Conservation (phyloP, 495 filamentous ascomycete species). For the Lepidopterella palustris region DNA sequence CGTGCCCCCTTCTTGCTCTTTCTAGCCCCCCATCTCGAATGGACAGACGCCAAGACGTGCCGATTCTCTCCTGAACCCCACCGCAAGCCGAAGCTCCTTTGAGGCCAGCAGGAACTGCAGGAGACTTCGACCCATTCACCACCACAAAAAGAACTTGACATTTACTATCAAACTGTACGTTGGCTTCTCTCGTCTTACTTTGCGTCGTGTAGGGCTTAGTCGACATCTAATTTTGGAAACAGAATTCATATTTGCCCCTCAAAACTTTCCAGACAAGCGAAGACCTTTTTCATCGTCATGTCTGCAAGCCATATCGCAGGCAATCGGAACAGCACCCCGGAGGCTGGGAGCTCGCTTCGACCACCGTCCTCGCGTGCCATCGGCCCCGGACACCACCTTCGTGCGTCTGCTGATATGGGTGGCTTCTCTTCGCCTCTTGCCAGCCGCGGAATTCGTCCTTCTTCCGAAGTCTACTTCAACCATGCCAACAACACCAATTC, state of each 20-base stretch:
- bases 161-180: slow-evolving; percentile 12
- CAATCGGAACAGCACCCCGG: slow-evolving; percentile 96
- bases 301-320: slow-evolving; percentile 58
- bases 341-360: slow-evolving; percentile 70
- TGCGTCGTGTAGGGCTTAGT: neutral
- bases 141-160: slow-evolving; percentile 8
- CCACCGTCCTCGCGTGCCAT: slow-evolving; percentile 84
- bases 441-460: slow-evolving; percentile 77
- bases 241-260: slow-evolving; percentile 21
- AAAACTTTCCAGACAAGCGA: neutral
- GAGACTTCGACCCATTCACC: slow-evolving; percentile 45
- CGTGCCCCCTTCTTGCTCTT: neutral
- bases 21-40: neutral
- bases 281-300: slow-evolving; percentile 40
- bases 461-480: slow-evolving; percentile 87
- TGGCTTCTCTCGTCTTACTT: neutral
- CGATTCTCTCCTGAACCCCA: slow-evolving; percentile 15
- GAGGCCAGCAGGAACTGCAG: slow-evolving; percentile 94
- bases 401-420: slow-evolving; percentile 96
- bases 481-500: slow-evolving; percentile 58
- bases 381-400: slow-evolving; percentile 74
- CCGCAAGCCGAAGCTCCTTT: slow-evolving; percentile 52
- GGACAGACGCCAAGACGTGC: neutral
- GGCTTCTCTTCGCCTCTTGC: slow-evolving; percentile 68
- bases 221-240: neutral